These are phyloP conservation scores for Penicillium brasilianum DNA, from an alignment of 2,329 filamentous ascomycete genomes.

Conservation along the genomic window DNA sequence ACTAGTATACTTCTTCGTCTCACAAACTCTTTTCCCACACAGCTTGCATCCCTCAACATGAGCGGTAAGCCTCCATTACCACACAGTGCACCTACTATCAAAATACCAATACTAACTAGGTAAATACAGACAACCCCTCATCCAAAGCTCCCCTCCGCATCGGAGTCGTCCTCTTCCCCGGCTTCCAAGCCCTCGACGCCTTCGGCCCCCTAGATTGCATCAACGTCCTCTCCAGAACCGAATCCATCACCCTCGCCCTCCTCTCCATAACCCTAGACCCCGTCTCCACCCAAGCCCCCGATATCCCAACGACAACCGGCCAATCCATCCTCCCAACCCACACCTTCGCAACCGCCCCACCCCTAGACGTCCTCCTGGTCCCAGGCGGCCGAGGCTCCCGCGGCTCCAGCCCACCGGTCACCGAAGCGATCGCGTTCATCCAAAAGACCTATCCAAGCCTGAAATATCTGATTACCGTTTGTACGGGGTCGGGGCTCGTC, in stretches of 20 bases:
- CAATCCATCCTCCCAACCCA: slow-evolving; percentile 55
- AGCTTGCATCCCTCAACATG: background rate
- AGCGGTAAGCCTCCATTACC: background rate
- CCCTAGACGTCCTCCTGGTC: slow-evolving; percentile 67
- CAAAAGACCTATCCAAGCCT: slow-evolving; percentile 53
- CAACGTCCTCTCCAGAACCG: slow-evolving; percentile 33
- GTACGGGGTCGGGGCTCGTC: slow-evolving; percentile 66
- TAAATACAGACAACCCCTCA: background rate
- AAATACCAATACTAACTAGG: background rate
- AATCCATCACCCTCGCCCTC: slow-evolving; percentile 35
- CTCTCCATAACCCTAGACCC: slow-evolving; percentile 40
- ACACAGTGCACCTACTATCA: background rate
- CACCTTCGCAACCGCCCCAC: slow-evolving; percentile 60
- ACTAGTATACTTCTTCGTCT: background rate
- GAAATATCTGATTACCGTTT: slow-evolving; percentile 66
- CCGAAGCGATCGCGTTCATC: slow-evolving; percentile 54
- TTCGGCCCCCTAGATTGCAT: slow-evolving; percentile 57
- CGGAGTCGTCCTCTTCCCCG: slow-evolving; percentile 43
- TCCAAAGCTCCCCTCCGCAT: slow-evolving; percentile 13
- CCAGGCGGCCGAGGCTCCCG: slow-evolving; percentile 64
- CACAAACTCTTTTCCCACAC: background rate
- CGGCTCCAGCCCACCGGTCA: slow-evolving; percentile 33
- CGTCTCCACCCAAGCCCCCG: slow-evolving; percentile 36
- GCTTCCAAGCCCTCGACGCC: slow-evolving; percentile 50
- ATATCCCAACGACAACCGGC: slow-evolving; percentile 32